These are phyloP conservation scores for Sporothrix luriei DNA, from an alignment of 2,329 filamentous ascomycete genomes.

Conservation along the genomic window DNA sequence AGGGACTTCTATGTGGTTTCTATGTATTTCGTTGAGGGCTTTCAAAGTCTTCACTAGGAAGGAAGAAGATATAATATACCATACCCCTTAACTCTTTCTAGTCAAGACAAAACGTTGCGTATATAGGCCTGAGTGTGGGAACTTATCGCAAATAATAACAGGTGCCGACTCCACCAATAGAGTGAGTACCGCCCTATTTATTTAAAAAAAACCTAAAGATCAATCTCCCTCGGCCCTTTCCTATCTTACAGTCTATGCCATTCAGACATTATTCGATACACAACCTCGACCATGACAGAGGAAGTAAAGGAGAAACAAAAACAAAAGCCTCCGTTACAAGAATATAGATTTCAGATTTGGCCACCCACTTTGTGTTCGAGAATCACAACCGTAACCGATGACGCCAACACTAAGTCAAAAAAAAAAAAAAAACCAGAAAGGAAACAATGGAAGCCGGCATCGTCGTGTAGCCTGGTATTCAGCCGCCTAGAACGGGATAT, in stretches of 20 bases:
- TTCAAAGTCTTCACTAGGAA: not conserved
- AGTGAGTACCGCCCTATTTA: not conserved
- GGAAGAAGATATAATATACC: constrained; percentile 7
- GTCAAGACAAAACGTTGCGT: not conserved
- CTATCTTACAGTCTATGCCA: constrained; percentile 22
- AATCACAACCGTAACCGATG: not conserved
- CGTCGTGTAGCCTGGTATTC: not conserved
- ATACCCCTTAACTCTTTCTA: not conserved
- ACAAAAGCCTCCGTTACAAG: not conserved
- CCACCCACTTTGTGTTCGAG: not conserved
- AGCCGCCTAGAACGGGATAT: constrained; percentile 1
- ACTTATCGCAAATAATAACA: not conserved
- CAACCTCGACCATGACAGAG: not conserved
- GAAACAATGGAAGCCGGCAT: not conserved
- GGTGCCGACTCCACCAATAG: not conserved
- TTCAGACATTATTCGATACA: not conserved
- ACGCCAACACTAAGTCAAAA: not conserved
- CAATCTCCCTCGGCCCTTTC: not conserved
- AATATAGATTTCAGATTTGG: not conserved
- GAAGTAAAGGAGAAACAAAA: not conserved
- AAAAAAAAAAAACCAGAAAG: not conserved
- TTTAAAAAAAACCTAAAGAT: not conserved
- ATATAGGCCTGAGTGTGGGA: too few species aligned
- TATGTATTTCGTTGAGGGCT: not conserved
- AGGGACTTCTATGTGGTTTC: constrained; percentile 3